A percentile compares a stretch with the other conserved stretches of the same genome.
Conservation (phyloP, 208 protist genomes). For the Novymonas esmeraldas region DNA sequence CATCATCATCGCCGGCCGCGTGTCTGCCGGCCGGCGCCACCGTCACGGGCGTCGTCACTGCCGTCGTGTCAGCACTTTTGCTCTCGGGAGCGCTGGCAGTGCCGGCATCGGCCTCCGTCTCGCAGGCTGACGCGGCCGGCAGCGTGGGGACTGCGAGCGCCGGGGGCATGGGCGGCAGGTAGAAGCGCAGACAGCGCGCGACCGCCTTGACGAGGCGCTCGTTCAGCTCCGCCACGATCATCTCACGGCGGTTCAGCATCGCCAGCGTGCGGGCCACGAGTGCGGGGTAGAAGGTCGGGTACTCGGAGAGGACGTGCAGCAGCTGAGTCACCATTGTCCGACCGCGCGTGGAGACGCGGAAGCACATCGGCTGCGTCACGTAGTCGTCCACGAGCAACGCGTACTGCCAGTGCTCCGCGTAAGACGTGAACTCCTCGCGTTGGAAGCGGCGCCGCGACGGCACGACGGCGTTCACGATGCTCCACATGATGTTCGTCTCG, state of each 20-base stretch:
- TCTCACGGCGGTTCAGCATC: constrained; percentile 41
- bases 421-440: constrained; percentile 49
- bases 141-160: constrained; percentile 1
- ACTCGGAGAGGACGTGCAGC: constrained; percentile 51
- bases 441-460: constrained; percentile 63
- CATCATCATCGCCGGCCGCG: not conserved
- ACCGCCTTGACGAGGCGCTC: constrained; percentile 54
- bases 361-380: constrained; percentile 60
- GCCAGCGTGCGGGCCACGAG: constrained; percentile 65
- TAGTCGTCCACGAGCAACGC: constrained; percentile 75
- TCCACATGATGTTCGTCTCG: constrained; percentile 39
- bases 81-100: not conserved
- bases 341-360: constrained; percentile 25
- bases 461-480: constrained; percentile 46
- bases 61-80: not conserved
- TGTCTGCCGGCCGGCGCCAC: not conserved
- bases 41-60: not conserved
- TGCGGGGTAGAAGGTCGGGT: constrained; percentile 71
- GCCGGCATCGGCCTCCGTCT: not conserved
- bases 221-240: constrained; percentile 55
- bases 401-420: constrained; percentile 80
- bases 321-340: constrained; percentile 68
- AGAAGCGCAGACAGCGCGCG: constrained; percentile 54
- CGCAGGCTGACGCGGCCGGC: not conserved
- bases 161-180: constrained; percentile 38